A percentile compares a stretch with the other conserved stretches of the same genome.
Conservation (phyloP, 768 basidiomycete species). For the Agrocybe praecox region DNA sequence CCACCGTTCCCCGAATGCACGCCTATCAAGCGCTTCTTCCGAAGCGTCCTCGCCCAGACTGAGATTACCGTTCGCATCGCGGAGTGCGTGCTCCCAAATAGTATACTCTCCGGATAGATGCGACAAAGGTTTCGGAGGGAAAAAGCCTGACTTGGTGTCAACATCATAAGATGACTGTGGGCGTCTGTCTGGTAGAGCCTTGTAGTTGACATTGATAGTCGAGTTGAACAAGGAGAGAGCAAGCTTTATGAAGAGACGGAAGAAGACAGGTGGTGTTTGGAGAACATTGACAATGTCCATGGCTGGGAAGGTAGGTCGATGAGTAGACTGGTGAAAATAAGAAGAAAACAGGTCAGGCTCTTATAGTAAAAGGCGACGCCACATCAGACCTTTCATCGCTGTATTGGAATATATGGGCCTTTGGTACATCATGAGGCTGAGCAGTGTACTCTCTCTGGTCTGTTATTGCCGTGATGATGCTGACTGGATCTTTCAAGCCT, state of each 20-base stretch:
- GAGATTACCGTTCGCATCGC: slow-evolving; percentile 53
- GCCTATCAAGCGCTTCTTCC: slow-evolving; percentile 47
- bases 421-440: slow-evolving; percentile 13
- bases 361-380: slow-evolving; percentile 24
- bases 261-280: slow-evolving; percentile 54
- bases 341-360: slow-evolving; percentile 10
- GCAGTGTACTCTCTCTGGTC: slow-evolving; percentile 14
- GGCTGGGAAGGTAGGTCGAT: slow-evolving; percentile 11
- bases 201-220: slow-evolving; percentile 32
- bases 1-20: slow-evolving; percentile 68
- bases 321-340: slow-evolving; percentile 1
- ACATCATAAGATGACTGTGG: slow-evolving; percentile 53
- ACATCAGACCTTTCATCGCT: slow-evolving; percentile 9
- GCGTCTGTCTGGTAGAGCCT: slow-evolving; percentile 27
- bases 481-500: slow-evolving; percentile 33
- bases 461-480: slow-evolving; percentile 24
- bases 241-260: slow-evolving; percentile 49
- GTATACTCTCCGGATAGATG: slow-evolving; percentile 54
- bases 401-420: slow-evolving; percentile 6
- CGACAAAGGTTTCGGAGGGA: slow-evolving; percentile 68
- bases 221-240: slow-evolving; percentile 49
- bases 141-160: slow-evolving; percentile 75
- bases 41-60: slow-evolving; percentile 59
- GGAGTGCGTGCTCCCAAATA: slow-evolving; percentile 74
- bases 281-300: slow-evolving; percentile 50